Evolutionary conservation across 768 basidiomycete genomes (phyloP).

Genomic region (Strobilomyces confusus): DNA sequence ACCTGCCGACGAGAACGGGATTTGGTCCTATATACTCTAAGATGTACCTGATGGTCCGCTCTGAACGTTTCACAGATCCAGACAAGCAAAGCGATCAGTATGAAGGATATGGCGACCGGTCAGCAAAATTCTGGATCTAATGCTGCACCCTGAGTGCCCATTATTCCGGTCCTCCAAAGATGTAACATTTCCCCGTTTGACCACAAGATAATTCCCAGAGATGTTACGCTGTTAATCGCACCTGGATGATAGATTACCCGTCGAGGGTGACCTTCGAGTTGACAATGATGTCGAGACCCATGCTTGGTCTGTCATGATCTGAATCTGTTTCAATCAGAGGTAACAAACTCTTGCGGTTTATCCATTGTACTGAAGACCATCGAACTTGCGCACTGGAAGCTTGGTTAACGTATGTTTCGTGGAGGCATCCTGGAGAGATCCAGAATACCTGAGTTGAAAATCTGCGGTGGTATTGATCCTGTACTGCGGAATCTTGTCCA

Average conservation of each 20-base stretch:
- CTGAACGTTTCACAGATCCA: too few species aligned
- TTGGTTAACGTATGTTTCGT: constrained; percentile 2
- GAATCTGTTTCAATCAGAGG: neutral
- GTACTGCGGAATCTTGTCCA: constrained; percentile 79
- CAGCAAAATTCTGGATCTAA: too few species aligned
- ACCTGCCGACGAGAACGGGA: constrained; percentile 26
- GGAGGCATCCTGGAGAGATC: neutral
- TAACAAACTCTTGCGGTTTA: constrained; percentile 60
- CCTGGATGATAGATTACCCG: constrained; percentile 81
- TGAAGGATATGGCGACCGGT: too few species aligned
- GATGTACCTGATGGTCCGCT: too few species aligned
- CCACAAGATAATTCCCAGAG: constrained; percentile 48
- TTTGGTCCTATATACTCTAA: constrained; percentile 27
- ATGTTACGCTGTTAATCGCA: constrained; percentile 18
- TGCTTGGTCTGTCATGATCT: constrained; percentile 82
- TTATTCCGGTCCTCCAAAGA: too few species aligned
- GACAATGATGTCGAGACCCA: constrained; percentile 94
- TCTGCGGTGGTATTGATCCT: constrained; percentile 81
- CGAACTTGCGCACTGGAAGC: constrained; percentile 73
- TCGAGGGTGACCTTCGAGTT: constrained; percentile 87
- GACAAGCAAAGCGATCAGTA: too few species aligned
- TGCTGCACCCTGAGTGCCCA: too few species aligned
- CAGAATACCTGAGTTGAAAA: constrained; percentile 54
- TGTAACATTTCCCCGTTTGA: too few species aligned
- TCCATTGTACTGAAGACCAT: constrained; percentile 41